These are phyloP conservation scores for Phytophthora megakarya DNA, from an alignment of 352 stramenopile genomes.

Conservation along the genomic window DNA sequence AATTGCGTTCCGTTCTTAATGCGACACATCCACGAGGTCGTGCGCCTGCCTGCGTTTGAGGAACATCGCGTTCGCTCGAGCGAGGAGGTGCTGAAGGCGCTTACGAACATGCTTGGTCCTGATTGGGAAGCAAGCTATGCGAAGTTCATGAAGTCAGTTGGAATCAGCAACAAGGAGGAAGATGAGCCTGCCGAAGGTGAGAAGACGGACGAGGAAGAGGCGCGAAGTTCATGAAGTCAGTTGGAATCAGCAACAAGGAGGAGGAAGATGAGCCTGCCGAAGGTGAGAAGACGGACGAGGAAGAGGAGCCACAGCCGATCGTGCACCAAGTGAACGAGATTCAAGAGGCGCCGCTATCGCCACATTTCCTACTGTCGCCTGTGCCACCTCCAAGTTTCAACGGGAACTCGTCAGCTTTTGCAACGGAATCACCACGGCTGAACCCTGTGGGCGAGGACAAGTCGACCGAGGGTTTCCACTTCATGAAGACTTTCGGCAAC, in stretches of 20 bases:
- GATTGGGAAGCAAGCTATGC: conserved; percentile 82
- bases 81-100: conserved; percentile 84
- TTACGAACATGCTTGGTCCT: conserved; percentile 74
- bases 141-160: conserved; percentile 60
- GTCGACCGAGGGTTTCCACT: conserved; percentile 46
- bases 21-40: conserved; percentile 86
- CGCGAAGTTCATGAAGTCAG: conserved; percentile 61
- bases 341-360: conserved; percentile 57
- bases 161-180: conserved; percentile 42
- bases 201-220: conserved; percentile 27
- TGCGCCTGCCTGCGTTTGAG: conserved; percentile 72
- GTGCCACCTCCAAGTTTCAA: conserved; percentile 48
- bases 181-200: conserved; percentile 28
- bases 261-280: conserved; percentile 32
- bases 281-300: conserved; percentile 29
- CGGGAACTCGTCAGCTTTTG: conserved; percentile 45
- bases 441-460: conserved; percentile 49
- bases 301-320: conserved; percentile 12
- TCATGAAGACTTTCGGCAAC: conserved; percentile 69
- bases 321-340: conserved; percentile 44
- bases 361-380: conserved; percentile 50
- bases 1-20: conserved; percentile 89
- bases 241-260: conserved; percentile 42
- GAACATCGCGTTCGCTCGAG: conserved; percentile 81
- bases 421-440: conserved; percentile 49